Percentiles rank a stretch among this genome's conserved stretches.
phyloP scores from a whole-genome alignment of 345 rosid species.

The Brassica cretica region DNA sequence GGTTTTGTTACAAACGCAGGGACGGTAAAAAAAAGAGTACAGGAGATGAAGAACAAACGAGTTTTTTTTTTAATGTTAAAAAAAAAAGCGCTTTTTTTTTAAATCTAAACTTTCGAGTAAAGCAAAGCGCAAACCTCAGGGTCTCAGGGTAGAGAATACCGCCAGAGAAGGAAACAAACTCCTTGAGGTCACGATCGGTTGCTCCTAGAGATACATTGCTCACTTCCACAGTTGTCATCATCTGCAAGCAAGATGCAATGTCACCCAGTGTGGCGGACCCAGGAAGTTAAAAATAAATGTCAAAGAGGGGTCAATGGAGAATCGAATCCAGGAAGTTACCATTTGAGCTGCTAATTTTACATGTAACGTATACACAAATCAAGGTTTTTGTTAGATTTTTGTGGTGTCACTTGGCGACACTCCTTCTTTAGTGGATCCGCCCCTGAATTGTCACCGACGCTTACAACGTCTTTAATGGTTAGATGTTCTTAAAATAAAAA shows the following conservation, averaged over 20 bases:
- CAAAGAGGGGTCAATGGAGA: too few species aligned
- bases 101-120: not conserved
- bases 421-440: too few species aligned
- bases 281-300: too few species aligned
- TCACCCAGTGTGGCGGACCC: not conserved
- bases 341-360: too few species aligned
- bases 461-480: too few species aligned
- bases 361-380: too few species aligned
- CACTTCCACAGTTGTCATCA: slow-evolving; percentile 56
- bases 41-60: slow-evolving; percentile 3
- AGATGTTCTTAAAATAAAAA: too few species aligned
- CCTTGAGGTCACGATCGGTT: slow-evolving; percentile 63
- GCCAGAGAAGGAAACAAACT: slow-evolving; percentile 86
- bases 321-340: too few species aligned
- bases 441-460: too few species aligned
- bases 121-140: slow-evolving; percentile 46
- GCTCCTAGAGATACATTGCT: slow-evolving; percentile 76
- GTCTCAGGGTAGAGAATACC: slow-evolving; percentile 70
- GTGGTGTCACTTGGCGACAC: too few species aligned
- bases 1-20: not conserved
- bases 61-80: not conserved
- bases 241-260: slow-evolving; percentile 36
- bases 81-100: not conserved
- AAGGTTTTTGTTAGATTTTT: too few species aligned
- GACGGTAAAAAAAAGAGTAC: slow-evolving; percentile 14